A percentile compares a stretch with the other conserved stretches of the same genome.
Conservation (phyloP, 1,284 basidiomycete genomes). For the Agroathelia rolfsii region DNA sequence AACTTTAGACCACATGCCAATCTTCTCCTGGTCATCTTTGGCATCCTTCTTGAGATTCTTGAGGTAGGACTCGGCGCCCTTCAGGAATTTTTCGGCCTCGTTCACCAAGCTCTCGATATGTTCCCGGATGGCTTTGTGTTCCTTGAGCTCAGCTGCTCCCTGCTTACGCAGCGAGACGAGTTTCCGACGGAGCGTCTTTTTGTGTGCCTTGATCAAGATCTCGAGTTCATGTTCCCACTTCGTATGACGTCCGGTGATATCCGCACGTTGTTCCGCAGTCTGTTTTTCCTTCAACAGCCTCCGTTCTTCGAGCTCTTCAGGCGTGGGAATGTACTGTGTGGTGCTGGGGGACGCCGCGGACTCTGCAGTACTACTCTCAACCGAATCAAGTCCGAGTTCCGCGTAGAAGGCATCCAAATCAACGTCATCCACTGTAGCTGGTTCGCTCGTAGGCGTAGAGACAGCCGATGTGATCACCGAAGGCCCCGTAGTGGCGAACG, state of each 20-base stretch:
- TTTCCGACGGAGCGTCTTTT: constrained; percentile 29
- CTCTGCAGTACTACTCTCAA: constrained; percentile 1
- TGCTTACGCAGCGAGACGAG: constrained; percentile 33
- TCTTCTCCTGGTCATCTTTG: constrained; percentile 20
- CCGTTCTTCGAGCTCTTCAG: constrained; percentile 27
- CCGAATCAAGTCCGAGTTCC: constrained; percentile 37
- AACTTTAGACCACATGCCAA: constrained; percentile 42
- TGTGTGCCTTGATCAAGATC: constrained; percentile 28
- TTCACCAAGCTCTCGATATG: constrained; percentile 39
- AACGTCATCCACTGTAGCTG: no score
- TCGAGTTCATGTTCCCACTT: constrained; percentile 53
- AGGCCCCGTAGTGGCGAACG: no score
- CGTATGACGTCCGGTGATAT: constrained; percentile 45
- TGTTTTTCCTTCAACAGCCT: constrained; percentile 24
- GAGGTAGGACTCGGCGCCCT: constrained; percentile 58
- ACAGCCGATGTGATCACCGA: no score
- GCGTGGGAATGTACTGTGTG: constrained; percentile 10
- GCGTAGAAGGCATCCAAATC: constrained; percentile 43
- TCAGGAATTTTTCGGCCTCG: constrained; percentile 54
- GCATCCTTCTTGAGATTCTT: constrained; percentile 33
- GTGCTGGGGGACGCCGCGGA: constrained; percentile 5
- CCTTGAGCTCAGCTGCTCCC: no score
- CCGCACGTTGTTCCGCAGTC: constrained; percentile 43
- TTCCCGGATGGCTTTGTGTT: constrained; percentile 28
- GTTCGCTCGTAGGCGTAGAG: no score